A percentile compares a stretch with the other conserved stretches of the same genome.
Conservation (phyloP, 257 asterid species). For the Eucommia ulmoides region DNA sequence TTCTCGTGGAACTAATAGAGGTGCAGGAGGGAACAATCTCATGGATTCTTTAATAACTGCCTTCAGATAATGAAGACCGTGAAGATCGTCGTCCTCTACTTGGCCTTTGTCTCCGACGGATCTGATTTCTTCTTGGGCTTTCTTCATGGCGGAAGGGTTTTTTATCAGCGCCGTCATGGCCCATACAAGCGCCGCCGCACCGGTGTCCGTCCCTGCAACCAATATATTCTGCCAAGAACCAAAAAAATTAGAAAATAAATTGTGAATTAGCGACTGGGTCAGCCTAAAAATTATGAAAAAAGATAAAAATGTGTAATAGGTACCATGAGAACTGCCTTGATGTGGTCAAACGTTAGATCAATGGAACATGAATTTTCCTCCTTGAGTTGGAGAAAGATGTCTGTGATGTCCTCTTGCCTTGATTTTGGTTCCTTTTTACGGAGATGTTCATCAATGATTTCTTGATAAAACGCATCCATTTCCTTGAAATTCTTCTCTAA, state of each 20-base stretch:
- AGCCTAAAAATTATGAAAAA: not conserved
- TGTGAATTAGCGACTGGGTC: not conserved
- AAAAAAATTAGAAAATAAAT: not conserved
- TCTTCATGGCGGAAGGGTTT: constrained; percentile 5
- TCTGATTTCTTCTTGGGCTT: constrained; percentile 10
- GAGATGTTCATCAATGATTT: constrained; percentile 13
- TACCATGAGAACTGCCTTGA: constrained; percentile 15
- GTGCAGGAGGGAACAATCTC: not conserved
- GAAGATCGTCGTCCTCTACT: not conserved
- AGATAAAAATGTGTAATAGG: too few species aligned
- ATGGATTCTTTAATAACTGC: not conserved
- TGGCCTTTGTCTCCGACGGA: constrained; percentile 1
- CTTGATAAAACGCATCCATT: constrained; percentile 9
- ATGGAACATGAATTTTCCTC: not conserved
- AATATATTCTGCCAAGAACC: constrained; percentile 6
- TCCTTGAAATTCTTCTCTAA: constrained; percentile 9
- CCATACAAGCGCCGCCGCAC: constrained; percentile 10
- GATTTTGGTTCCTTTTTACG: constrained; percentile 3
- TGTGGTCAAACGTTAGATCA: constrained; percentile 8
- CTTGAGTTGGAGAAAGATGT: constrained; percentile 4
- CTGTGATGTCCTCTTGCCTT: constrained; percentile 7
- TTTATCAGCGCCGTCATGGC: constrained; percentile 14
- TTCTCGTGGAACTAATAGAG: not conserved
- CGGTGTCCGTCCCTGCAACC: constrained; percentile 8
- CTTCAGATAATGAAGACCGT: not conserved